phyloP scores from a whole-genome alignment of 371 early-diverging fungal species.

The Dipsacomyces acuminosporus region DNA sequence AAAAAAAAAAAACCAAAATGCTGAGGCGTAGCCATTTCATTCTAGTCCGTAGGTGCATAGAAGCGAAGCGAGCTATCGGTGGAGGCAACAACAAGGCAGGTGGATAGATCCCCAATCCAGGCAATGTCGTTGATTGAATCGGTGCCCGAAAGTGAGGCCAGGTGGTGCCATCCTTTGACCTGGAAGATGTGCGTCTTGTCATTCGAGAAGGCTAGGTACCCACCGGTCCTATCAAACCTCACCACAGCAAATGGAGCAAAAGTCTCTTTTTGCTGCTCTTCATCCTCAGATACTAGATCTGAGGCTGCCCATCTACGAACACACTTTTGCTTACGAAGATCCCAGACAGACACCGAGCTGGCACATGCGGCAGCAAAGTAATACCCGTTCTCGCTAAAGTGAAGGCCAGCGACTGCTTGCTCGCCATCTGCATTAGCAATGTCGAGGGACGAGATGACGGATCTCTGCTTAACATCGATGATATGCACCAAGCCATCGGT shows the following conservation, averaged over 20 bases:
- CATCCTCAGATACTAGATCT: conserved; percentile 24
- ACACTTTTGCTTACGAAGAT: conserved; percentile 79
- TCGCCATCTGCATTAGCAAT: conserved; percentile 51
- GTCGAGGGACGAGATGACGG: conserved; percentile 65
- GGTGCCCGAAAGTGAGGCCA: conserved; percentile 28
- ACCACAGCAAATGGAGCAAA: conserved; percentile 56
- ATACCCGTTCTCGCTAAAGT: conserved; percentile 90
- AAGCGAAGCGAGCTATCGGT: conserved; percentile 15
- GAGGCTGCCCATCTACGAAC: conserved; percentile 64
- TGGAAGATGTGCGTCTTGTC: conserved; percentile 58
- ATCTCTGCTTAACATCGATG: conserved; percentile 79
- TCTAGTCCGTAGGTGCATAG: conserved; percentile 6
- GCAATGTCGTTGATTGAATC: conserved; percentile 1
- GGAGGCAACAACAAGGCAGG: conserved; percentile 9
- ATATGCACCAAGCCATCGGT: conserved; percentile 68
- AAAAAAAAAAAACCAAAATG: too few species aligned
- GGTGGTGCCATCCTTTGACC: conserved; percentile 71
- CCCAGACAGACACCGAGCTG: conserved; percentile 78
- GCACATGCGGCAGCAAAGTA: conserved; percentile 68
- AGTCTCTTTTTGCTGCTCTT: background rate
- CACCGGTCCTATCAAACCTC: conserved; percentile 75
- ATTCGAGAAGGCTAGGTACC: conserved; percentile 76
- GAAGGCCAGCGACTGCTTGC: conserved; percentile 13
- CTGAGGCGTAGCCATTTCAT: too few species aligned
- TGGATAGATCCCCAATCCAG: conserved; percentile 12